These are phyloP conservation scores for Sarcomyxa edulis DNA, from an alignment of 768 basidiomycete species.

Conservation along the genomic window DNA sequence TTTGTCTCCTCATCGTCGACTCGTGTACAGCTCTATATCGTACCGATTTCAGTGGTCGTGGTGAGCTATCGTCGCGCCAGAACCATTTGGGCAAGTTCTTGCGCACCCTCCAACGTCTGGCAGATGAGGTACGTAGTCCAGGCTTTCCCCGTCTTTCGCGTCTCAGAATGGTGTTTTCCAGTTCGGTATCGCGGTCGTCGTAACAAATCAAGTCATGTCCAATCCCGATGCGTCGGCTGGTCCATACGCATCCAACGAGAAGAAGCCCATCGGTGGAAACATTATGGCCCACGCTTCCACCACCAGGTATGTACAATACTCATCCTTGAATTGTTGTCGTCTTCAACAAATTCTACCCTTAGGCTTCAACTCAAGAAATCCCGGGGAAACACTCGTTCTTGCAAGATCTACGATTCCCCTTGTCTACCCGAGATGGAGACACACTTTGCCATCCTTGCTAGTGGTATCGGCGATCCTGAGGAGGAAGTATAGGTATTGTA, in stretches of 20 bases:
- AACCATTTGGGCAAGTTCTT: conserved; percentile 95
- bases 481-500: conserved; percentile 54
- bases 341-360: conserved; percentile 7
- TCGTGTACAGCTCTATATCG: conserved; percentile 95
- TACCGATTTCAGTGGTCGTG: conserved; percentile 93
- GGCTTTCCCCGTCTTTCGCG: conserved; percentile 9
- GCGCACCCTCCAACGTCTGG: conserved; percentile 85
- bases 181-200: conserved; percentile 97
- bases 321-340: conserved; percentile 5
- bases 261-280: conserved; percentile 99
- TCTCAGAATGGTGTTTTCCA: conserved; percentile 23
- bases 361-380: conserved; percentile 91
- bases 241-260: conserved; percentile 84
- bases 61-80: conserved; percentile 92
- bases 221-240: conserved; percentile 92
- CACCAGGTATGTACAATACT: conserved; percentile 57
- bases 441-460: conserved; percentile 86
- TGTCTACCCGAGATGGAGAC: conserved; percentile 96
- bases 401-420: conserved; percentile 97
- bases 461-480: conserved; percentile 93
- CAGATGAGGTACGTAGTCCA: conserved; percentile 76
- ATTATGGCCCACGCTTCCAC: conserved; percentile 99
- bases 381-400: conserved; percentile 86
- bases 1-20: conserved; percentile 94
- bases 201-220: conserved; percentile 99